These are phyloP conservation scores for Ceratobasidium sp. DNA, from an alignment of 1,284 basidiomycete genomes.

Conservation along the genomic window DNA sequence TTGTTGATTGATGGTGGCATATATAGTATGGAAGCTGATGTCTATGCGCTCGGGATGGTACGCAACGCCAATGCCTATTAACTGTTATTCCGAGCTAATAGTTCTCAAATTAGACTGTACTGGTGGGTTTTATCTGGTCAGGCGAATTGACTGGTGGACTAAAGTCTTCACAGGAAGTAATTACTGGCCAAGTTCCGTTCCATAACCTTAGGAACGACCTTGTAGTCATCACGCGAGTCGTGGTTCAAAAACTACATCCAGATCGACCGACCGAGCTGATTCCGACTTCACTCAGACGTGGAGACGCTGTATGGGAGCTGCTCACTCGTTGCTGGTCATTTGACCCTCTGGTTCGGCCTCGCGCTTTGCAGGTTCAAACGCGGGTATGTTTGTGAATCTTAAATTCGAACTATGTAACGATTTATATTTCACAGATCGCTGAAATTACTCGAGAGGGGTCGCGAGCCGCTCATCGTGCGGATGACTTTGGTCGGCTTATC, in stretches of 20 bases:
- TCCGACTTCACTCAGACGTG: not conserved
- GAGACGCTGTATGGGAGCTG: not conserved
- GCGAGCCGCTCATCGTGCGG: not conserved
- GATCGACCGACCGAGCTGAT: not conserved
- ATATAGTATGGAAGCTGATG: not conserved
- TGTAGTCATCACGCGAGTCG: not conserved
- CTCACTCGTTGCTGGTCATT: not conserved
- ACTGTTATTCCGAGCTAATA: not conserved
- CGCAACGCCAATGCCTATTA: not conserved
- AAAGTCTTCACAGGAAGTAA: not conserved
- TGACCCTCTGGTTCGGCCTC: not conserved
- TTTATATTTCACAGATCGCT: not conserved
- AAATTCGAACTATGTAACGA: no score
- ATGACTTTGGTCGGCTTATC: not conserved
- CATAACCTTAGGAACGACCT: not conserved
- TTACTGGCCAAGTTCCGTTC: not conserved
- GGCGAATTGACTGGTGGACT: not conserved
- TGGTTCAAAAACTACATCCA: not conserved
- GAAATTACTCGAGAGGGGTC: not conserved
- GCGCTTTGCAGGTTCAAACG: not conserved
- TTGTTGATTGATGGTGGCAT: not conserved
- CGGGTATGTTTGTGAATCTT: not conserved
- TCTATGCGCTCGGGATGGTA: constrained; percentile 33
- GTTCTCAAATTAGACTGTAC: not conserved
- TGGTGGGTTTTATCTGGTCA: not conserved